phyloP scores from a whole-genome alignment of 1,139 yeast species.

The Saccharomyces hybrid region DNA sequence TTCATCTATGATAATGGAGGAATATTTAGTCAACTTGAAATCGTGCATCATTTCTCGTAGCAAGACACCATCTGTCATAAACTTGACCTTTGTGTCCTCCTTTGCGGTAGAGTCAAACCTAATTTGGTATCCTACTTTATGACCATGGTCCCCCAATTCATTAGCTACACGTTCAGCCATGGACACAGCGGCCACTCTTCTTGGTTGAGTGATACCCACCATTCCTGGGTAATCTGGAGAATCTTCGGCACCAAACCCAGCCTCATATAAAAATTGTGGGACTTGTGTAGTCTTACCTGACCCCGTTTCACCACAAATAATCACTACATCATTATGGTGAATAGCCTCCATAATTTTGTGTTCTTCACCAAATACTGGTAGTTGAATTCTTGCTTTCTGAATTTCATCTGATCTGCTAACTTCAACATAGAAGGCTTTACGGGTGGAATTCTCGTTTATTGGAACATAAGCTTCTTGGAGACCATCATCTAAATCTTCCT shows the following conservation, averaged over 20 bases:
- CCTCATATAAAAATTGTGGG: constrained; percentile 72
- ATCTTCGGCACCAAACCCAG: constrained; percentile 68
- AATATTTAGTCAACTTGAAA: constrained; percentile 69
- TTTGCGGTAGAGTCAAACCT: constrained; percentile 76
- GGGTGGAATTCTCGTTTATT: constrained; percentile 43
- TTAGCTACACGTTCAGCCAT: constrained; percentile 86
- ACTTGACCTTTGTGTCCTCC: constrained; percentile 72
- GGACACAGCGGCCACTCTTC: constrained; percentile 97
- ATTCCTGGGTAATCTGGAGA: constrained; percentile 71
- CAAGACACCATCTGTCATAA: constrained; percentile 98
- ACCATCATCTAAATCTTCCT: constrained; percentile 61
- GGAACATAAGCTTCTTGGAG: constrained; percentile 52
- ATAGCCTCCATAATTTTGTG: constrained; percentile 94
- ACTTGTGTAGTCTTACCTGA: constrained; percentile 79
- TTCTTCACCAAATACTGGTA: constrained; percentile 90
- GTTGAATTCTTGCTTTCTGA: constrained; percentile 55
- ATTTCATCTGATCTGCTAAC: constrained; percentile 59
- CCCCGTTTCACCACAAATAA: constrained; percentile 90
- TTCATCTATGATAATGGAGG: constrained; percentile 86
- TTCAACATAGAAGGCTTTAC: constrained; percentile 63
- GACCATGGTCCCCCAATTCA: constrained; percentile 76
- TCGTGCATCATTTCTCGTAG: constrained; percentile 89
- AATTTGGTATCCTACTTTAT: constrained; percentile 81
- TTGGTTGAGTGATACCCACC: constrained; percentile 95
- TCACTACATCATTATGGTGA: constrained; percentile 83